A percentile compares a stretch with the other conserved stretches of the same genome.
Conservation (phyloP, 2,329 filamentous ascomycete genomes). For the Colletotrichum shisoi region DNA sequence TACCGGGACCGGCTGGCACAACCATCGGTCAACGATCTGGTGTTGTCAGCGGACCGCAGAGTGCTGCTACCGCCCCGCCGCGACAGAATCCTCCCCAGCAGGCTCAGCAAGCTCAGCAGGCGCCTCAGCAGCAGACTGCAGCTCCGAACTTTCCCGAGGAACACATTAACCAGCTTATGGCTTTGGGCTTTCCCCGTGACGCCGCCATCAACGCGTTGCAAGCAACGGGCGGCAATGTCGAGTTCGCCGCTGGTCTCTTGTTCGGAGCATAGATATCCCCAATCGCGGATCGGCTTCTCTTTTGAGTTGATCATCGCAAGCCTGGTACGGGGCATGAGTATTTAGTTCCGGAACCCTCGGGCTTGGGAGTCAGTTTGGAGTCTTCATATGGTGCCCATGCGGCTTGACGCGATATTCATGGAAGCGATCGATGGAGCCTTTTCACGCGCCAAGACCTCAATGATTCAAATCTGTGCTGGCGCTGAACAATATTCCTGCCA, state of each 20-base stretch:
- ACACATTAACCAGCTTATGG: slow-evolving; percentile 77
- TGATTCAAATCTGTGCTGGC: neutral
- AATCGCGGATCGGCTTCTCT: neutral
- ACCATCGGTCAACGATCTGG: slow-evolving; percentile 85
- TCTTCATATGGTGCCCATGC: slow-evolving; percentile 18
- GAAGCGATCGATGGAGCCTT: slow-evolving; percentile 15
- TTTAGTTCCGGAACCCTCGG: slow-evolving; percentile 1
- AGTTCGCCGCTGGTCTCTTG: slow-evolving; percentile 84
- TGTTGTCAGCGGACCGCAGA: slow-evolving; percentile 68
- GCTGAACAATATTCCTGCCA: neutral
- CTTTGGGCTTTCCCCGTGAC: slow-evolving; percentile 78
- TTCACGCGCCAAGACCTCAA: neutral
- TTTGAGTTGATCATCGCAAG: neutral
- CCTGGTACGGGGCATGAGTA: slow-evolving; percentile 19
- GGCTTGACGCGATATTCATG: slow-evolving; percentile 7
- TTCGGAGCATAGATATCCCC: slow-evolving; percentile 57
- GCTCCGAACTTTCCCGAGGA: slow-evolving; percentile 62
- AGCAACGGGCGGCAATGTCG: slow-evolving; percentile 84
- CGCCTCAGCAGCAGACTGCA: slow-evolving; percentile 44
- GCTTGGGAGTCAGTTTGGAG: slow-evolving; percentile 17
- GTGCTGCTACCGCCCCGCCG: slow-evolving; percentile 42
- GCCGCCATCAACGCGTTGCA: slow-evolving; percentile 82
- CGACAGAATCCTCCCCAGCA: slow-evolving; percentile 40
- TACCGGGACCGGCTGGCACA: slow-evolving; percentile 86
- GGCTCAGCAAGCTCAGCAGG: slow-evolving; percentile 41